Conservation (phyloP, 441 rosid species). For the Lepidium campestre region DNA sequence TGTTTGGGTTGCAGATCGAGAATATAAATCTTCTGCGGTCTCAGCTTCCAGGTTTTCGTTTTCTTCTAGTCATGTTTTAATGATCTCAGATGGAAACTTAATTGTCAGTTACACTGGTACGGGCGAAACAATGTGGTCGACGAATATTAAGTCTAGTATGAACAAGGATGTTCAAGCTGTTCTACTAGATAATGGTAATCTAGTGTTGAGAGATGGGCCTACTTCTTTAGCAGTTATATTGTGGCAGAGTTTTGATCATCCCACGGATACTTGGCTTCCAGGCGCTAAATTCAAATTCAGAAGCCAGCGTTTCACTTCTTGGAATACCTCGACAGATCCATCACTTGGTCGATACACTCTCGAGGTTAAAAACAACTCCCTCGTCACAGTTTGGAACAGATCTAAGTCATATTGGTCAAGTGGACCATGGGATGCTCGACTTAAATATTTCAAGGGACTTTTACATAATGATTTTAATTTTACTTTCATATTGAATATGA, state of each 20-base stretch:
- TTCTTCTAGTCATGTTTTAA: neutral
- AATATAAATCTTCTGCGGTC: no score
- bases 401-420: slow-evolving; percentile 12
- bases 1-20: slow-evolving; percentile 3
- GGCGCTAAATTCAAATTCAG: neutral
- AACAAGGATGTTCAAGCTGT: neutral
- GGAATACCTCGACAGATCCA: neutral
- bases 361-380: neutral
- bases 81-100: neutral
- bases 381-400: neutral
- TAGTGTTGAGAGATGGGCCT: neutral
- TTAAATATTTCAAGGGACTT: neutral
- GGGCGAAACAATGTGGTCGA: neutral
- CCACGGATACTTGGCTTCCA: slow-evolving; percentile 15
- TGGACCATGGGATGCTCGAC: neutral
- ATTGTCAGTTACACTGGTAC: neutral
- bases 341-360: slow-evolving; percentile 3
- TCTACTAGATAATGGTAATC: slow-evolving; percentile 6
- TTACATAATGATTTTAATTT: neutral
- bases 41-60: neutral
- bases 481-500: neutral
- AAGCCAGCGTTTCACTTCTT: neutral
- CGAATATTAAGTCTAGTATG: neutral
- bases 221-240: neutral
- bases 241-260: slow-evolving; percentile 17